Percentiles rank a stretch among this genome's conserved stretches.
phyloP scores from a whole-genome alignment of 805 yeast species.

The Debaryomyces hansenii region DNA sequence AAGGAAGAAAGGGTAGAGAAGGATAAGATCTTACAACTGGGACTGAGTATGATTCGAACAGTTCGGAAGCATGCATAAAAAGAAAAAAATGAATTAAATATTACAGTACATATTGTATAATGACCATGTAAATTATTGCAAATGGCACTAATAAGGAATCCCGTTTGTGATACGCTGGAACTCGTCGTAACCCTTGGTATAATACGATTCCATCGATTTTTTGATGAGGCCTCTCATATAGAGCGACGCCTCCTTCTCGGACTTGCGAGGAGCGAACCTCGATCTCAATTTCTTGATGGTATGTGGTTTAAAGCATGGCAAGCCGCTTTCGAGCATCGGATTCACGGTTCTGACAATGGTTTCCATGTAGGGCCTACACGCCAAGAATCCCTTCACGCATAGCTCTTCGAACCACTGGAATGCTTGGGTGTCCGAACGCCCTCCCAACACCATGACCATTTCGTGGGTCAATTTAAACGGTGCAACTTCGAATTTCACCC shows the following conservation, averaged over 20 bases:
- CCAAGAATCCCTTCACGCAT: conserved; percentile 88
- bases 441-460: conserved; percentile 97
- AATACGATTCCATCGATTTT: conserved; percentile 81
- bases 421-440: conserved; percentile 78
- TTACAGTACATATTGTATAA: too few relatives aligned
- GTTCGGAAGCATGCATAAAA: too few relatives aligned
- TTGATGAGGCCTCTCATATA: conserved; percentile 73
- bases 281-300: conserved; percentile 76
- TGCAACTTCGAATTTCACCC: conserved; percentile 96
- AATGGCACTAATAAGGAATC: conserved; percentile 69
- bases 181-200: conserved; percentile 95
- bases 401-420: conserved; percentile 92
- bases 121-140: too few relatives aligned
- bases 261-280: conserved; percentile 78
- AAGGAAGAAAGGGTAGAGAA: too few relatives aligned
- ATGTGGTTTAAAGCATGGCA: conserved; percentile 91
- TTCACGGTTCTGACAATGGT: conserved; percentile 78
- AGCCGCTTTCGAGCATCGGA: conserved; percentile 93
- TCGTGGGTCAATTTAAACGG: conserved; percentile 96
- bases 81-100: too few relatives aligned
- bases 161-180: conserved; percentile 97
- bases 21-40: too few relatives aligned
- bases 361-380: conserved; percentile 86
- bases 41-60: too few relatives aligned
- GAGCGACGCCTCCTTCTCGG: conserved; percentile 82